Evolutionary conservation across 1,139 yeast genomes (phyloP).

Genomic region (Blastobotrys buckinghamii): DNA sequence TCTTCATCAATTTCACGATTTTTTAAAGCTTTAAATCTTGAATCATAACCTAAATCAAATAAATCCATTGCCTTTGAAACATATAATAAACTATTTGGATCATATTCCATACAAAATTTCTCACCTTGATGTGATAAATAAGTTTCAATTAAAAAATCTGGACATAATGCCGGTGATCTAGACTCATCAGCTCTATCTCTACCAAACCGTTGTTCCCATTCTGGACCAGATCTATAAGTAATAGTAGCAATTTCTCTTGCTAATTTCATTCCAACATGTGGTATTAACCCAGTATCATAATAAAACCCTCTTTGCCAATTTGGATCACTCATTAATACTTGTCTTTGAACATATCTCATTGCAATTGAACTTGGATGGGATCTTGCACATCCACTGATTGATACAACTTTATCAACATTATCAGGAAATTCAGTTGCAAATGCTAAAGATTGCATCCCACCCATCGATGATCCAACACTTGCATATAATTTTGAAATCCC

Average conservation of each 20-base stretch:
- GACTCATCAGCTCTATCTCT: conserved; percentile 80
- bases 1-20: conserved; percentile 31
- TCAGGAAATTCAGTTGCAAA: conserved; percentile 81
- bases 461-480: conserved; percentile 90
- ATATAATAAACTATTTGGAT: conserved; percentile 81
- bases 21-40: conserved; percentile 40
- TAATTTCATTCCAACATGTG: conserved; percentile 91
- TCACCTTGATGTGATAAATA: conserved; percentile 93
- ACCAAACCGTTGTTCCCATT: conserved; percentile 92
- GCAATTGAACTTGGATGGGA: conserved; percentile 95
- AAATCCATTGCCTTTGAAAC: conserved; percentile 93
- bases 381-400: conserved; percentile 87
- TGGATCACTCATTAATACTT: conserved; percentile 89
- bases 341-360: conserved; percentile 87
- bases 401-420: conserved; percentile 62
- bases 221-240: conserved; percentile 93
- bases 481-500: conserved; percentile 64
- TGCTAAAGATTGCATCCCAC: conserved; percentile 94
- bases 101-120: conserved; percentile 85
- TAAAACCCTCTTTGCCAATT: conserved; percentile 92
- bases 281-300: conserved; percentile 63
- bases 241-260: conserved; percentile 93
- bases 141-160: conserved; percentile 87
- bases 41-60: conserved; percentile 65
- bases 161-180: conserved; percentile 79